These are phyloP conservation scores for Hypoxylon sp. DNA, from an alignment of 2,329 filamentous ascomycete genomes.

Conservation along the genomic window DNA sequence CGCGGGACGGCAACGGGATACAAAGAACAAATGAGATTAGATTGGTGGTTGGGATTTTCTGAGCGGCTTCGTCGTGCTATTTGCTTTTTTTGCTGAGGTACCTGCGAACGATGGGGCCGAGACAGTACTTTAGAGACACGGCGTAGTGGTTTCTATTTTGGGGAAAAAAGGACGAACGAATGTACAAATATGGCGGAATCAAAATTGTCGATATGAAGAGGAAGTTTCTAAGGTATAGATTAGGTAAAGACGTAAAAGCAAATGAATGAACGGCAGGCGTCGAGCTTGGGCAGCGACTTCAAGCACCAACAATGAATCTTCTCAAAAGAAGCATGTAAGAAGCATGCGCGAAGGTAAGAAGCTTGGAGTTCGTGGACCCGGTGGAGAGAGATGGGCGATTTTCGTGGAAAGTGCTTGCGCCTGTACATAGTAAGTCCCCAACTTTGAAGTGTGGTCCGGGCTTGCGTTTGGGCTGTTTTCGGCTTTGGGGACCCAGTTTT, in stretches of 20 bases:
- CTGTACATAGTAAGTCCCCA: constrained; percentile 12
- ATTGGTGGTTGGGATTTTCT: constrained; percentile 29
- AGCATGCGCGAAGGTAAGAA: constrained; percentile 40
- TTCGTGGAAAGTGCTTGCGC: constrained; percentile 22
- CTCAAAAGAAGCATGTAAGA: constrained; percentile 33
- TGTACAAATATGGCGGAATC: constrained; percentile 24
- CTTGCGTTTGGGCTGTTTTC: constrained; percentile 33
- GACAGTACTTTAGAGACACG: constrained; percentile 37
- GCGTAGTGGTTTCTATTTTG: constrained; percentile 35
- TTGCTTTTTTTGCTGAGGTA: constrained; percentile 35
- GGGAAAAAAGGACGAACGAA: constrained; percentile 30
- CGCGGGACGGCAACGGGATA: constrained; percentile 33
- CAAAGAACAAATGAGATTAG: constrained; percentile 45
- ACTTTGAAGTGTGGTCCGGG: constrained; percentile 32
- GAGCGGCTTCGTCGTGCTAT: constrained; percentile 31
- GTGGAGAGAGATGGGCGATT: constrained; percentile 39
- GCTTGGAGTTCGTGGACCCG: constrained; percentile 31
- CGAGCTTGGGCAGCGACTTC: constrained; percentile 27
- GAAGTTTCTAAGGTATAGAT: constrained; percentile 21
- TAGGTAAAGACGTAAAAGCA: constrained; percentile 25
- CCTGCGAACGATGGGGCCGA: constrained; percentile 36
- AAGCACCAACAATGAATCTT: constrained; percentile 39
- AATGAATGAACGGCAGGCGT: constrained; percentile 35
- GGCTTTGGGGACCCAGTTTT: constrained; percentile 17
- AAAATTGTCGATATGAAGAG: constrained; percentile 6